A percentile compares a stretch with the other conserved stretches of the same genome.
Conservation (phyloP, 2,329 filamentous ascomycete genomes). For the Epichloe gansuensis region DNA sequence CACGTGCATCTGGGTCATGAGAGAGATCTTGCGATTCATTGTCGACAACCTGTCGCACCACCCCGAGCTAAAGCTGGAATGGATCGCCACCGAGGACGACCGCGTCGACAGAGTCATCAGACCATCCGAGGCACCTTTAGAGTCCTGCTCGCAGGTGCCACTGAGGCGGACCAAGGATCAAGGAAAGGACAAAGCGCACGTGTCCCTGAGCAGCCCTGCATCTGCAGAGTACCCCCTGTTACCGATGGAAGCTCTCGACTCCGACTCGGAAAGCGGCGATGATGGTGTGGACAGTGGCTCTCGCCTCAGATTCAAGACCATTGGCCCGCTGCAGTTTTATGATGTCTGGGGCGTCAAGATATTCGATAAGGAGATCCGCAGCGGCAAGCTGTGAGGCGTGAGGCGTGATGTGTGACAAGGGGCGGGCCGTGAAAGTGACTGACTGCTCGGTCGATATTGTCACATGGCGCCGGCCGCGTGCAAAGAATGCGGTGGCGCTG, state of each 20-base stretch:
- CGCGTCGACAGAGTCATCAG: slow-evolving; percentile 36
- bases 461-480: no score
- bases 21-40: slow-evolving; percentile 44
- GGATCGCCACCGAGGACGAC: slow-evolving; percentile 41
- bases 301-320: slow-evolving; percentile 22
- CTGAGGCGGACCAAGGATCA: slow-evolving; percentile 24
- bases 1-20: slow-evolving; percentile 42
- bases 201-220: slow-evolving; percentile 3
- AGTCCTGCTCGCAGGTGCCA: slow-evolving; percentile 17
- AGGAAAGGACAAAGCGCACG: slow-evolving; percentile 18
- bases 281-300: slow-evolving; percentile 18
- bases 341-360: slow-evolving; percentile 38
- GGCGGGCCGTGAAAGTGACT: neutral
- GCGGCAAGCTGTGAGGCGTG: neutral
- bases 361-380: slow-evolving; percentile 43
- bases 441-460: no score
- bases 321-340: slow-evolving; percentile 25
- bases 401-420: neutral
- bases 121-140: slow-evolving; percentile 16
- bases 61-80: slow-evolving; percentile 43
- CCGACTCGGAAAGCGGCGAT: slow-evolving; percentile 24
- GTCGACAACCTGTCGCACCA: slow-evolving; percentile 45
- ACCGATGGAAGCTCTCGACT: slow-evolving; percentile 16
- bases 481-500: no score
- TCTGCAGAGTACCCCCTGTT: slow-evolving; percentile 16